Base-by-base conservation (phyloP, 1,139 yeast genomes). In the Kazachstania sp. region DNA sequence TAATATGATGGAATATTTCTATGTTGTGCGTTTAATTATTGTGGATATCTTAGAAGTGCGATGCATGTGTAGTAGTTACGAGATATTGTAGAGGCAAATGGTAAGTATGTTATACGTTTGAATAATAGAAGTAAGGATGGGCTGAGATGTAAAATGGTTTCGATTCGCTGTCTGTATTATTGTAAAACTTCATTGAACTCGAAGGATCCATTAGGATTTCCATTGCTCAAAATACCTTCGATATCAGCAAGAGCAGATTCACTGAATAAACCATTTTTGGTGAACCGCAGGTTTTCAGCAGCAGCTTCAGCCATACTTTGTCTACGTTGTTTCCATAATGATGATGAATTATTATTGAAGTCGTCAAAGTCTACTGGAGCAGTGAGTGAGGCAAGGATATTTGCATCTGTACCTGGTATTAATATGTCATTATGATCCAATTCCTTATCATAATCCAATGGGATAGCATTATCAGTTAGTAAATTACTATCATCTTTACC, bases 271-370 rank as follows among this genome's bases (percentile, higher is more conserved):
- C 94, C 94, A 53, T 79, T 78, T 55, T 78, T 83, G 1, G 94
- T 84, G 13, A 83, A 78, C 51, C 90, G 70, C 55, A 79, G 70
- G 5, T 88, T 88, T 59, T 82, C 90, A 8, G 79, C 75, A n/a
- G 81, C 82, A 2, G 90, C 88, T 56, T 83, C 90, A 2, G 73
- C 83, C 47, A 78, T 74, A 47, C 85, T 79, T 35, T 82, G 83
- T 54, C 83, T 71, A 60, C 87, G 68, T 50, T 66, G 69, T 51
- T 65, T 63, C 62, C 65, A 60, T 20, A 57, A 39, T 0, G 58
- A 53, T 9, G 59, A 51, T 16, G 54, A 52, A 36, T 49, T 50
- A 11, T 45, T 51, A 11, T 29, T 46, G 23, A 55, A 48, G 41
- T 55, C 54, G 32, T 49, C 53, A 15, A 63, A 49, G 37, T 54